A percentile compares a stretch with the other conserved stretches of the same genome.
phyloP scores from a whole-genome alignment of 208 protist genomes.

The Leishmania arabica region DNA sequence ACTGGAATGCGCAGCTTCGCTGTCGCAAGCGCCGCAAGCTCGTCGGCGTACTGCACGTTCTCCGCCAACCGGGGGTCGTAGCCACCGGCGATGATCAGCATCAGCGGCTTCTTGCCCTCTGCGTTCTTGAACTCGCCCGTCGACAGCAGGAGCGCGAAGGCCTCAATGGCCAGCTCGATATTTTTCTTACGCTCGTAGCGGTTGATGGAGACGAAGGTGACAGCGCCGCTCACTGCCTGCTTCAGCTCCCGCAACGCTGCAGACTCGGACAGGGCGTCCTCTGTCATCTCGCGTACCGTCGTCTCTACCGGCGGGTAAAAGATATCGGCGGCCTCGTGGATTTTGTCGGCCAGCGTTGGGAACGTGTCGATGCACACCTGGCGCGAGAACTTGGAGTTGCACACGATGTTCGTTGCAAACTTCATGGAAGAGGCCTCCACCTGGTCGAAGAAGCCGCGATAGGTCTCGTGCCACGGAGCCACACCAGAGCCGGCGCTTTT shows the following conservation, averaged over 20 bases:
- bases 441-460: constrained; percentile 89
- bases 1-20: constrained; percentile 30
- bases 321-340: constrained; percentile 50
- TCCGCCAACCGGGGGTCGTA: constrained; percentile 78
- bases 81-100: constrained; percentile 89
- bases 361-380: constrained; percentile 57
- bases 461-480: constrained; percentile 54
- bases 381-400: constrained; percentile 84
- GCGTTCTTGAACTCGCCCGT: constrained; percentile 26
- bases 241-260: constrained; percentile 18
- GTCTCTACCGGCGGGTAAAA: constrained; percentile 79
- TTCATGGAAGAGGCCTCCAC: constrained; percentile 72
- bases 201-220: constrained; percentile 96
- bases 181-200: constrained; percentile 99
- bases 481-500: background rate
- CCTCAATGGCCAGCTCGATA: constrained; percentile 88
- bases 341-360: constrained; percentile 39
- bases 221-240: constrained; percentile 20
- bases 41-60: constrained; percentile 79
- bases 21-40: constrained; percentile 62
- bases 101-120: constrained; percentile 11
- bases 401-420: constrained; percentile 66
- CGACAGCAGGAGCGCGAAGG: constrained; percentile 57
- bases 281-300: constrained; percentile 10
- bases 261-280: constrained; percentile 6